These are phyloP conservation scores for Hortiboletus rubellus DNA, from an alignment of 1,284 basidiomycete species.

Conservation along the genomic window DNA sequence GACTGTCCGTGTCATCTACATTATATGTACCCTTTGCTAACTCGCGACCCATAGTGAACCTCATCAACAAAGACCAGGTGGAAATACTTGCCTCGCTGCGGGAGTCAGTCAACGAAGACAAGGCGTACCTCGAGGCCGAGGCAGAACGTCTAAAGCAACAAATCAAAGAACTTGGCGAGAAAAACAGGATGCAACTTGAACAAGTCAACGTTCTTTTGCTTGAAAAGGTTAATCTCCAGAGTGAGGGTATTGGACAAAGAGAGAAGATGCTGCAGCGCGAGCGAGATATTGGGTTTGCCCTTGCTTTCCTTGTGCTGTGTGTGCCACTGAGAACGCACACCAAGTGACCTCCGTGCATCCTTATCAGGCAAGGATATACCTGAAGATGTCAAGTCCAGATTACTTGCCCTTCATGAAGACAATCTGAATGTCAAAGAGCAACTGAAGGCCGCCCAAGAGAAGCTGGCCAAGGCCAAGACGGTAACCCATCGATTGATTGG, in stretches of 20 bases:
- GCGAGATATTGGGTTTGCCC: conserved; percentile 69
- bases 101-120: conserved; percentile 88
- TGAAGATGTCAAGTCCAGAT: conserved; percentile 74
- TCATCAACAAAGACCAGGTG: conserved; percentile 84
- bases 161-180: conserved; percentile 74
- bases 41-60: conserved; percentile 53
- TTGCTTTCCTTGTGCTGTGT: not conserved
- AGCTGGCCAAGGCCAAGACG: conserved; percentile 77
- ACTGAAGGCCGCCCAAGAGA: conserved; percentile 72
- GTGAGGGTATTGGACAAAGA: conserved; percentile 80
- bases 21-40: not conserved
- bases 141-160: conserved; percentile 65
- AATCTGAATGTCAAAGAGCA: conserved; percentile 72
- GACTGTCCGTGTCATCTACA: conserved; percentile 60
- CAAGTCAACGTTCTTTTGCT: conserved; percentile 84
- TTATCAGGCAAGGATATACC: conserved; percentile 75
- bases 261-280: conserved; percentile 83
- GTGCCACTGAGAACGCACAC: not conserved
- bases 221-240: conserved; percentile 91
- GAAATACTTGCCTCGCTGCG: conserved; percentile 82
- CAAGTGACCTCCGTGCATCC: conserved; percentile 71
- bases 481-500: conserved; percentile 41
- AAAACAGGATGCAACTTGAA: conserved; percentile 89
- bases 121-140: conserved; percentile 70
- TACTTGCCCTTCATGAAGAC: conserved; percentile 79